A percentile compares a stretch with the other conserved stretches of the same genome.
These are phyloP conservation scores for Aschersonia sp. DNA, from an alignment of 2,329 filamentous ascomycete genomes.

Conservation along the genomic window DNA sequence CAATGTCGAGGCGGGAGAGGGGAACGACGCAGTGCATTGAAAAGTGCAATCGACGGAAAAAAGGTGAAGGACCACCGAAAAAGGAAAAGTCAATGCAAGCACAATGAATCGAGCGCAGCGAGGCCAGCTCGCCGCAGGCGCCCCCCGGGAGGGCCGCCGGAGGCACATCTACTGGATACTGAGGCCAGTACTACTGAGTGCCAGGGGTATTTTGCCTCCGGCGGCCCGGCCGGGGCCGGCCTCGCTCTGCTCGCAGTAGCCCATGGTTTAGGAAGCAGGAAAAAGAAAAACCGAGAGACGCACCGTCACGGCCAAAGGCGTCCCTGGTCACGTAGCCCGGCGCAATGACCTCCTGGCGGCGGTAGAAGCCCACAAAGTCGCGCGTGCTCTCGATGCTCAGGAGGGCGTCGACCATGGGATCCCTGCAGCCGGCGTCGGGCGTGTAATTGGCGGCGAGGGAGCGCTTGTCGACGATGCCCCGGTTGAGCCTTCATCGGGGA, in stretches of 20 bases:
- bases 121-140: too few species aligned
- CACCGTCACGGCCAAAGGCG: constrained; percentile 35
- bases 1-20: not conserved
- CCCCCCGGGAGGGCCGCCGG: too few species aligned
- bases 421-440: not conserved
- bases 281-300: too few species aligned
- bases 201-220: too few species aligned
- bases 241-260: too few species aligned
- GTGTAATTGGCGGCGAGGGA: constrained; percentile 7
- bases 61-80: not conserved
- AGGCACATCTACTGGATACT: too few species aligned
- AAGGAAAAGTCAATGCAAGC: not conserved
- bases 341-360: constrained; percentile 31
- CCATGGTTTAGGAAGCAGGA: too few species aligned
- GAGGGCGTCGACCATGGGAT: not conserved
- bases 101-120: constrained; percentile 2
- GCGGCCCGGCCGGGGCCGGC: too few species aligned
- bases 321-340: constrained; percentile 40
- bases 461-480: constrained; percentile 18
- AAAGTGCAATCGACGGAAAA: too few species aligned
- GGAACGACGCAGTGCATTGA: too few species aligned
- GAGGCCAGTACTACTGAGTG: too few species aligned
- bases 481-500: constrained; percentile 22
- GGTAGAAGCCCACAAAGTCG: constrained; percentile 1
- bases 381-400: not conserved